Base-by-base conservation (phyloP, 2,329 filamentous ascomycete species). In the Pseudonectria buxi region DNA sequence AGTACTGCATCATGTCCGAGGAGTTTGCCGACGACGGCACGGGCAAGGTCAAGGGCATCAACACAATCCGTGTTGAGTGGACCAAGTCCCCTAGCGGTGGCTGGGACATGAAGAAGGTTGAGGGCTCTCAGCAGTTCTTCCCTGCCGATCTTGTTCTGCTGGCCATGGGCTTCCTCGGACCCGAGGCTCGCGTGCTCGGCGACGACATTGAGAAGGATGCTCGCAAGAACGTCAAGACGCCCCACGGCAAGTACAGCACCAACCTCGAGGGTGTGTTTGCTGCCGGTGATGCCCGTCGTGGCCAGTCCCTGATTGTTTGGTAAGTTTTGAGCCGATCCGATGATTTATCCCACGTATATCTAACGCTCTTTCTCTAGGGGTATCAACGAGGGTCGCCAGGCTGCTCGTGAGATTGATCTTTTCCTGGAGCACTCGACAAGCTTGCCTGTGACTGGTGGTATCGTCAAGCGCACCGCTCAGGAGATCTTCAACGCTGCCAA, bases 21-120 rank as follows among this genome's bases (percentile, higher is more conserved):
- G 86, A 94, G 54, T 96, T 96, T 51, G 86, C 94, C 42, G 86
- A 89, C 47, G 87, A 95, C 52, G 89, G 87, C 43, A 77, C 66
- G 32, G 89, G 89, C 58, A 82, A 83, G 47, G 87, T 96, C 57
- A 94, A 88, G 72, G 90, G 90, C 45, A 95, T 96, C 73, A 95
- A 92, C 67, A 95, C 88, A 28, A 78, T 92, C 40, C 87, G 90
- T 36, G 89, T 96, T 28, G 89, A 95, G 62, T 96, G 90, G 90
- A 92, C 87, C 51, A 92, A 89, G 72, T 86, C 81, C 35, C 74
- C 86, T 18, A 81, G 78, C 43, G 89, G 89, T 47, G 89, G 89
- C 29, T 96, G 90, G 90, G 90, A 95, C 65, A 95, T 96, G 88
- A 95, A 95, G 76, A 90, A 94, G 63, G 74, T 94, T 24, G 89